Conservation (phyloP, 1,284 basidiomycete species). For the Rhizoctonia solani region DNA sequence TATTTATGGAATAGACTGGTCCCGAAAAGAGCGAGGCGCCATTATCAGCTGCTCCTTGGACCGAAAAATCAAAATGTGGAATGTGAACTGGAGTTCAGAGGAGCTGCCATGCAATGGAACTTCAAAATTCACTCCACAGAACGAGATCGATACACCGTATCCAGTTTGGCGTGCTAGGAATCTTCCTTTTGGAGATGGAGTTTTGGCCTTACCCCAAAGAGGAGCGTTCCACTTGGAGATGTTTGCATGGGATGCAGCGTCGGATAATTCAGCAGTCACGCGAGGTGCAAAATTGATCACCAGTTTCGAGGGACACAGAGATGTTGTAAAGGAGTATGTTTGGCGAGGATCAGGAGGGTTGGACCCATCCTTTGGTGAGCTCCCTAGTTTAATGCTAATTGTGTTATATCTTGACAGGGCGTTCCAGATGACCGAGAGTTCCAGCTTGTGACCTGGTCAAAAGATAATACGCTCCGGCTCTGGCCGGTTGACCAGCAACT, state of each 20-base stretch:
- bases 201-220: slow-evolving; percentile 88
- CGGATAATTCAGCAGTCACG: slow-evolving; percentile 48
- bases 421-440: slow-evolving; percentile 70
- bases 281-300: slow-evolving; percentile 55
- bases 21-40: slow-evolving; percentile 69
- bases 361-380: slow-evolving; percentile 43
- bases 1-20: slow-evolving; percentile 97
- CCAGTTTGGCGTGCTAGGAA: slow-evolving; percentile 95
- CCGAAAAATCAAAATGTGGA: slow-evolving; percentile 88
- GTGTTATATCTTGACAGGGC: too few species aligned
- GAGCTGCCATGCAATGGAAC: slow-evolving; percentile 1
- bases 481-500: slow-evolving; percentile 83
- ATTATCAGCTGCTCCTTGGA: slow-evolving; percentile 92
- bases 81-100: slow-evolving; percentile 47
- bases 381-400: neutral
- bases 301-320: slow-evolving; percentile 88
- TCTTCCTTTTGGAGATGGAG: slow-evolving; percentile 89
- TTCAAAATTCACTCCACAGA: slow-evolving; percentile 24
- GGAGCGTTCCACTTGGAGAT: slow-evolving; percentile 85
- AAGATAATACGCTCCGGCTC: slow-evolving; percentile 88
- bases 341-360: slow-evolving; percentile 73
- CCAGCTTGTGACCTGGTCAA: slow-evolving; percentile 96
- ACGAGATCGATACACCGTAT: slow-evolving; percentile 71
- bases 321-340: slow-evolving; percentile 97
- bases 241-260: slow-evolving; percentile 48